Evolutionary conservation across 1,284 basidiomycete species (phyloP).

Genomic region (Fomitopsis palustris): DNA sequence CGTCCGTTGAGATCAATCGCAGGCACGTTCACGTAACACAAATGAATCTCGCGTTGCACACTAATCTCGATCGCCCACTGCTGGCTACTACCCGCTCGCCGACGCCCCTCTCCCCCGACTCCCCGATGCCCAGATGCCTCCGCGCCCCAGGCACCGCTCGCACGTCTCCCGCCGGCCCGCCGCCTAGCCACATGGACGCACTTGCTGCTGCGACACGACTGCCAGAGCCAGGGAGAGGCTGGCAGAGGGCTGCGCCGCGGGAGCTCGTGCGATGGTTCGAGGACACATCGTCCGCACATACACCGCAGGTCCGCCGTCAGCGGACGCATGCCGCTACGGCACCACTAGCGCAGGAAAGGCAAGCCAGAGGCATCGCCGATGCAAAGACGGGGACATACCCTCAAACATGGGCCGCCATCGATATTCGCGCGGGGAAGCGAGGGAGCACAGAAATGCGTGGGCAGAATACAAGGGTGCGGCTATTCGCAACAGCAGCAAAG

Average conservation of each 20-base stretch:
- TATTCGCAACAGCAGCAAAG: background rate
- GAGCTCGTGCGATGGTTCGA: too few relatives aligned
- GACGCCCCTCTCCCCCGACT: background rate
- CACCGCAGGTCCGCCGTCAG: background rate
- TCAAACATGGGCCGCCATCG: background rate
- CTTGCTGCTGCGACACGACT: background rate
- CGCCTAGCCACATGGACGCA: background rate
- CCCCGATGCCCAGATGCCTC: background rate
- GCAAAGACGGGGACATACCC: background rate
- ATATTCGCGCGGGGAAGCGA: background rate
- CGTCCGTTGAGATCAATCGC: background rate
- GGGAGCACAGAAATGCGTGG: background rate
- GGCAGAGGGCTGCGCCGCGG: too few relatives aligned
- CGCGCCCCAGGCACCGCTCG: background rate
- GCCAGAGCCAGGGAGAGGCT: background rate
- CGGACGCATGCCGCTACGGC: background rate
- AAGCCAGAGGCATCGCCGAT: background rate
- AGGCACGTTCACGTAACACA: background rate
- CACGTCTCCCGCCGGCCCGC: background rate
- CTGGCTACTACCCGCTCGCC: background rate
- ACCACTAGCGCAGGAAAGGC: background rate
- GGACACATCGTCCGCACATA: background rate
- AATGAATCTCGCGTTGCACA: background rate
- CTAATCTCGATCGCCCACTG: background rate
- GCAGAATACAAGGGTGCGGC: background rate